These are phyloP conservation scores for Monosporascus sp. DNA, from an alignment of 2,329 filamentous ascomycete genomes.

Conservation along the genomic window DNA sequence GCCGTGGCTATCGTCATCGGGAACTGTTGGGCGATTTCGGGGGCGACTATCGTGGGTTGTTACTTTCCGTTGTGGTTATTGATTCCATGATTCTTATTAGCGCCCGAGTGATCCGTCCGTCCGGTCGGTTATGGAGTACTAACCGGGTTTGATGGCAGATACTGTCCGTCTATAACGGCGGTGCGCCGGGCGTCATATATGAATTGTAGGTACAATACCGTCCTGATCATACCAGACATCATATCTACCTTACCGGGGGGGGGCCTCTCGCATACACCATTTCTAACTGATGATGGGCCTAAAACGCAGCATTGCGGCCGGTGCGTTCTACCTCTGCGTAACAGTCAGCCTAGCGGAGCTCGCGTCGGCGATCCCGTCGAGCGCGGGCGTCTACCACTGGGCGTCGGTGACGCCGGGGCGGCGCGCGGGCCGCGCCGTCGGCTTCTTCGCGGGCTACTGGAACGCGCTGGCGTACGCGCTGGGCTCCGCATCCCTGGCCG, in stretches of 20 bases:
- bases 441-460: constrained; percentile 42
- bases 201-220: neutral
- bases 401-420: constrained; percentile 51
- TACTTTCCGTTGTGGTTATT: no score
- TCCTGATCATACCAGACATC: neutral
- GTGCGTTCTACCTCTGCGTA: constrained; percentile 52
- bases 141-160: neutral
- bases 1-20: constrained; percentile 10
- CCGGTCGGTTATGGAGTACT: no score
- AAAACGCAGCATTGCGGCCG: constrained; percentile 27
- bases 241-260: no score
- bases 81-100: neutral
- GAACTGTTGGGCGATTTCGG: constrained; percentile 11
- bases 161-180: constrained; percentile 1
- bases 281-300: neutral
- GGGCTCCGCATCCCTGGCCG: constrained; percentile 34
- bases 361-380: constrained; percentile 56
- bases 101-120: neutral
- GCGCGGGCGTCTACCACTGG: constrained; percentile 58
- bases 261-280: no score
- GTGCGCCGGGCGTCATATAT: constrained; percentile 1
- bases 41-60: constrained; percentile 8
- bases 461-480: constrained; percentile 39
- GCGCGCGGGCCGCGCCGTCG: constrained; percentile 44
- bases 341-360: constrained; percentile 56